phyloP scores from a whole-genome alignment of 2,329 filamentous ascomycete species.

The Botryotinia convoluta region DNA sequence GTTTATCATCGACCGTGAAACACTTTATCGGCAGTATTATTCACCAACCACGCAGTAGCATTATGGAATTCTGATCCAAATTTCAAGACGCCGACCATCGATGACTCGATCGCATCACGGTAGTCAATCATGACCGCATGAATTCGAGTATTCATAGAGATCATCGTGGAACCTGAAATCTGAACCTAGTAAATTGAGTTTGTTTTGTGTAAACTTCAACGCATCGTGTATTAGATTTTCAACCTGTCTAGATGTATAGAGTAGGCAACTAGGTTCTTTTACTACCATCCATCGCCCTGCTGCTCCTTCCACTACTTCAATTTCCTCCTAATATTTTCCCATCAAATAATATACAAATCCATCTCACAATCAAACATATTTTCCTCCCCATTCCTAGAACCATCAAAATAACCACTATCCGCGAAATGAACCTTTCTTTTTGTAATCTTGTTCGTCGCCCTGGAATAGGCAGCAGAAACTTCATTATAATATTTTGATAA shows the following conservation, averaged over 20 bases:
- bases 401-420: not conserved
- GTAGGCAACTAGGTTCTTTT: too few species aligned
- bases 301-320: not conserved
- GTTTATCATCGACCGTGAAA: not conserved
- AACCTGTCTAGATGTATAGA: not conserved
- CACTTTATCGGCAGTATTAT: not conserved
- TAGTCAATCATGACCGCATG: not conserved
- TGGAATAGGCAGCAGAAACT: not conserved
- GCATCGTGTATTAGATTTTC: not conserved
- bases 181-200: not conserved
- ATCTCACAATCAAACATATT: not conserved
- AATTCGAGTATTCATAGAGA: not conserved
- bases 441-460: not conserved
- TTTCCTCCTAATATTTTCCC: not conserved
- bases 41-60: too few species aligned
- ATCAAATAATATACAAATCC: not conserved
- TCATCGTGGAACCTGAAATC: not conserved
- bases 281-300: not conserved
- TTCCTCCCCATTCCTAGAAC: not conserved
- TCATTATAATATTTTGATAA: too few species aligned
- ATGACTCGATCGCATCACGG: not conserved
- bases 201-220: not conserved
- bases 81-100: not conserved
- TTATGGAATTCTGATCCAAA: not conserved
- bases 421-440: not conserved